Base-by-base conservation (phyloP, 805 yeast genomes). In the Barnettozyma sp. region DNA sequence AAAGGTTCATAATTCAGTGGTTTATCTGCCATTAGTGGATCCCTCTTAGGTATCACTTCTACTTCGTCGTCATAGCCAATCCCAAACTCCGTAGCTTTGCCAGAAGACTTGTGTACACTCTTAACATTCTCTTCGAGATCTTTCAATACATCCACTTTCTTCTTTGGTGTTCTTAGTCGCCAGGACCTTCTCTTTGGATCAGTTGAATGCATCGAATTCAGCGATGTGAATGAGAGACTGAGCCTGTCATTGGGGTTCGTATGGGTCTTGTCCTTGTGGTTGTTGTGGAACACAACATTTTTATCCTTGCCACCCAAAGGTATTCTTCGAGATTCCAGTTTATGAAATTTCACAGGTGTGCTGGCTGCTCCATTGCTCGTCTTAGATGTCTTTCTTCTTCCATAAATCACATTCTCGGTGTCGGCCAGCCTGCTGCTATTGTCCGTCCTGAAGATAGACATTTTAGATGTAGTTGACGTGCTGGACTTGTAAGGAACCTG, bases 1-100 rank as follows among this genome's bases (percentile, higher is more conserved):
- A 70, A 56, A 2, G 68, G 65, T n/a, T 63, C 65, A 42, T 65
- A 56, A 26, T 65, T 67, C 42, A 58, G 45, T 18, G 81, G 80
- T 6, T 59, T 50, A 40, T 69, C 65, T 3, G 67, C 64, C 17
- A 65, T 42, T 16, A 63, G 68, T 3, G 56, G 56, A 20, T 54
- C 56, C 23, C 49, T 52, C 16, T 54, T 51, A 6, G 81, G 71
- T 16, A 66, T 66, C 26, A 54, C 50, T 42, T 77, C 83, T n/a
- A 76, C 59, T 34, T 68, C 72, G 27, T 58, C 58, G 18, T 62
- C 67, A 24, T 58, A 8, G 13, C 22, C 55, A 21, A 15, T 16
- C 11, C 30, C 27, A 17, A 22, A 15, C n/a, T 24, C 22, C 5
- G 29, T 7, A 9, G 76, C 82, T 11, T 73, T 58, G 34, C 66